A percentile compares a stretch with the other conserved stretches of the same genome.
Conservation (phyloP, 352 stramenopile species). For the Globisporangium paddicum region DNA sequence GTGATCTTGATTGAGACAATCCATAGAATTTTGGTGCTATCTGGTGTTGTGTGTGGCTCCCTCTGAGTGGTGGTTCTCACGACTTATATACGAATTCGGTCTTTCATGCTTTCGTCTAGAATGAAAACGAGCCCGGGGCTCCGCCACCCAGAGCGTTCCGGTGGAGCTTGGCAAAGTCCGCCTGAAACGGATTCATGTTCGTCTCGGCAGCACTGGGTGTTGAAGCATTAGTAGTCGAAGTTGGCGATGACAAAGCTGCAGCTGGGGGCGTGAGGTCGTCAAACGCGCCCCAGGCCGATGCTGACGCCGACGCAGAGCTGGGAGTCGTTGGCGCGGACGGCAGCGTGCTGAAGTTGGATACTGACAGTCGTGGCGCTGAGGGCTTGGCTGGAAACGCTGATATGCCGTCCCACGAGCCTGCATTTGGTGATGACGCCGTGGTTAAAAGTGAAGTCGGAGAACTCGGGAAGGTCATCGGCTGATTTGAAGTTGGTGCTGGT, state of each 20-base stretch:
- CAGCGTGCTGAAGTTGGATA: conserved; percentile 8
- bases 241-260: neutral
- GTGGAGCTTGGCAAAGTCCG: conserved; percentile 20
- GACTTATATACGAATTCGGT: neutral
- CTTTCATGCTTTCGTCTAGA: neutral
- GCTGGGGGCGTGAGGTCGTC: conserved; percentile 6
- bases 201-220: neutral
- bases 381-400: neutral
- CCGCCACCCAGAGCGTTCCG: conserved; percentile 14
- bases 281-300: conserved; percentile 7
- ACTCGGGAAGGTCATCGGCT: neutral
- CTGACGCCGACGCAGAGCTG: neutral
- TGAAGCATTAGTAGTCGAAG: neutral
- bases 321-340: neutral
- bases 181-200: conserved; percentile 9
- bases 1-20: neutral
- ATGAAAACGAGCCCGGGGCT: neutral
- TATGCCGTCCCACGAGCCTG: conserved; percentile 13
- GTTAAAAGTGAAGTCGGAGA: neutral
- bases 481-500: neutral
- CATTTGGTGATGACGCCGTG: neutral
- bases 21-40: neutral
- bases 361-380: neutral
- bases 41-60: neutral
- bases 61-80: neutral